Evolutionary conservation across 768 basidiomycete species (phyloP).

Genomic region (Lyophyllum atratum): DNA sequence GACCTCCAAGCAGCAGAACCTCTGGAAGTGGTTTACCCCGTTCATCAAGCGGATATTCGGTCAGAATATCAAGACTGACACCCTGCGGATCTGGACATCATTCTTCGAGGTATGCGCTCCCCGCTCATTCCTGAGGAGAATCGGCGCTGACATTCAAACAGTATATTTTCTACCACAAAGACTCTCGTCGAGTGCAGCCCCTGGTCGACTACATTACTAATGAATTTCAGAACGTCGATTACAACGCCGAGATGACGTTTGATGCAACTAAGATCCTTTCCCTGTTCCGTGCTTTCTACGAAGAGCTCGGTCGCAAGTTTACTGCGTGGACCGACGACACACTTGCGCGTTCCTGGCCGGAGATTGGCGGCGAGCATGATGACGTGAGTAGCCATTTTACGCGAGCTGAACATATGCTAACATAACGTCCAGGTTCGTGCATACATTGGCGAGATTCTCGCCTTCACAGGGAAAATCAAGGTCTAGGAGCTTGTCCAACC

Average conservation of each 20-base stretch:
- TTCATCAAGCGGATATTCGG: constrained; percentile 64
- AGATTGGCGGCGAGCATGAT: constrained; percentile 77
- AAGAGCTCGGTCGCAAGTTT: constrained; percentile 81
- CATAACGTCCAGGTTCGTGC: constrained; percentile 56
- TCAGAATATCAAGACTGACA: constrained; percentile 81
- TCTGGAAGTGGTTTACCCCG: constrained; percentile 85
- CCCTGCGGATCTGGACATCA: constrained; percentile 75
- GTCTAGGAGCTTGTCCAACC: constrained; percentile 33
- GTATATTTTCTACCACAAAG: constrained; percentile 78
- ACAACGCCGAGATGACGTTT: constrained; percentile 80
- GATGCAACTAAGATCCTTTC: constrained; percentile 72
- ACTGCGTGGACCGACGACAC: constrained; percentile 73
- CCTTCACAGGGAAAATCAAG: constrained; percentile 73
- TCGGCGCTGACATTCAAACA: constrained; percentile 27
- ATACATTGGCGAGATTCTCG: constrained; percentile 74
- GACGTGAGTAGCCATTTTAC: constrained; percentile 48
- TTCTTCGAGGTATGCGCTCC: constrained; percentile 61
- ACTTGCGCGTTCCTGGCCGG: constrained; percentile 67
- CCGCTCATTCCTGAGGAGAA: not conserved
- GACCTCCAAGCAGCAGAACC: constrained; percentile 55
- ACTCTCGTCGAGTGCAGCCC: constrained; percentile 82
- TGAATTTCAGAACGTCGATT: constrained; percentile 69
- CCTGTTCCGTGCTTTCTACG: constrained; percentile 69
- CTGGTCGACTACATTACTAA: constrained; percentile 73
- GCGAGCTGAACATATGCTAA: not conserved